phyloP scores from a whole-genome alignment of 371 early-diverging fungal species.

The Apophysomyces ossiformis region DNA sequence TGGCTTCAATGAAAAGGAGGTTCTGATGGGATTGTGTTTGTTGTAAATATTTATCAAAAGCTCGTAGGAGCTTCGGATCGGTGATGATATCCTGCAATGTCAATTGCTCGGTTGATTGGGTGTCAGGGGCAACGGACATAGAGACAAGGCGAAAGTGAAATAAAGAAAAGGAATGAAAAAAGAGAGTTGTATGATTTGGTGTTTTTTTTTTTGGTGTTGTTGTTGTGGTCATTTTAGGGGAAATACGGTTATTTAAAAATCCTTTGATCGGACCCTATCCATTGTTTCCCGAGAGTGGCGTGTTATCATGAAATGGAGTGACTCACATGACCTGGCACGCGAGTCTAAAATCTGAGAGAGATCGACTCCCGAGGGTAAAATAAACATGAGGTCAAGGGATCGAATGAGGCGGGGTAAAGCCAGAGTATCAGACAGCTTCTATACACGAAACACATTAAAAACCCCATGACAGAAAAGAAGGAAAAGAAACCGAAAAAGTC shows the following conservation, averaged over 20 bases:
- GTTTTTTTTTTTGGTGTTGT: not conserved
- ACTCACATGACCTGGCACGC: conserved; percentile 3
- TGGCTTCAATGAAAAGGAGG: conserved; percentile 33
- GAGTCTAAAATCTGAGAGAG: not conserved
- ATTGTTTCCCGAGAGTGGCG: not conserved
- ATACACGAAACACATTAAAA: not conserved
- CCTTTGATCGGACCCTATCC: conserved; percentile 3
- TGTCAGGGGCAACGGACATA: not conserved
- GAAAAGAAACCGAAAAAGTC: not conserved
- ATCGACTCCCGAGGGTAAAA: conserved; percentile 6
- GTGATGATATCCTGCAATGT: conserved; percentile 31
- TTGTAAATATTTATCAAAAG: conserved; percentile 31
- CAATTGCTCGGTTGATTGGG: conserved; percentile 4
- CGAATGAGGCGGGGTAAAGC: conserved; percentile 4
- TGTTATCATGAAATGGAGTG: not conserved
- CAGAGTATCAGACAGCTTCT: too few species aligned
- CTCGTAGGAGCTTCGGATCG: conserved; percentile 31
- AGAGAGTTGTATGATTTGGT: not conserved
- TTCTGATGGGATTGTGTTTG: conserved; percentile 33
- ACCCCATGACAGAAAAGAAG: not conserved
- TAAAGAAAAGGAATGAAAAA: not conserved
- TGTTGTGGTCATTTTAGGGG: too few species aligned
- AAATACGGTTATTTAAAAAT: not conserved
- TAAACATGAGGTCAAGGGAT: not conserved
- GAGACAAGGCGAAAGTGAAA: not conserved